phyloP scores from a whole-genome alignment of 2,329 filamentous ascomycete genomes.

The Fusarium verrucosum region DNA sequence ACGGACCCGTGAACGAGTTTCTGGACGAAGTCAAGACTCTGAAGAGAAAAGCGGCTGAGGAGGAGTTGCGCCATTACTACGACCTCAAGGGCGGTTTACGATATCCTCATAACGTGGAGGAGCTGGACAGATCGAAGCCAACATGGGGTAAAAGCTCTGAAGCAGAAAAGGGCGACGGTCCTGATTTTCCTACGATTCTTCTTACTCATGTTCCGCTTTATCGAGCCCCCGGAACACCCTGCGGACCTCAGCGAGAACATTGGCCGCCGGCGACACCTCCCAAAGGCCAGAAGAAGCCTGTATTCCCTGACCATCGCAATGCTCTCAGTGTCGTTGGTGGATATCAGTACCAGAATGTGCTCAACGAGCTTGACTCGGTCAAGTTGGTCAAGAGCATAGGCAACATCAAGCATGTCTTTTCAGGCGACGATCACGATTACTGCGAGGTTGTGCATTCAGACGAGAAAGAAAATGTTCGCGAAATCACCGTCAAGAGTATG shows the following conservation, averaged over 20 bases:
- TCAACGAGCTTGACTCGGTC: constrained; percentile 78
- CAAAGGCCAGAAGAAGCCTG: constrained; percentile 63
- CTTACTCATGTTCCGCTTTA: constrained; percentile 93
- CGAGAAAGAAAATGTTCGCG: constrained; percentile 71
- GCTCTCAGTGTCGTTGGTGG: constrained; percentile 80
- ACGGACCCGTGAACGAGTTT: constrained; percentile 79
- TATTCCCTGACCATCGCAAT: constrained; percentile 74
- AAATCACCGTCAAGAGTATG: constrained; percentile 95
- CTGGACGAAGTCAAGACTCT: constrained; percentile 70
- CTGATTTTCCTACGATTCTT: constrained; percentile 84
- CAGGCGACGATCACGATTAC: constrained; percentile 97
- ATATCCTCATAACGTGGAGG: constrained; percentile 69
- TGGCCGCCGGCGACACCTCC: constrained; percentile 76
- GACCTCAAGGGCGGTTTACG: constrained; percentile 65
- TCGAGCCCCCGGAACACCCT: constrained; percentile 82
- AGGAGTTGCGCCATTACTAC: constrained; percentile 72
- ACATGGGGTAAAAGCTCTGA: constrained; percentile 38
- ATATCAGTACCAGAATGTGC: constrained; percentile 97
- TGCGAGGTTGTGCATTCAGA: constrained; percentile 86
- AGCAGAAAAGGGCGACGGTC: constrained; percentile 55
- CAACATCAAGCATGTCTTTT: constrained; percentile 87
- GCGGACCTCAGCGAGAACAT: constrained; percentile 85
- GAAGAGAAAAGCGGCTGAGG: constrained; percentile 74
- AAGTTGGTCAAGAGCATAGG: constrained; percentile 81
- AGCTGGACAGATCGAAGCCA: constrained; percentile 58